A percentile compares a stretch with the other conserved stretches of the same genome.
Conservation (phyloP, 352 stramenopile species). For the Globisporangium mamillatum region DNA sequence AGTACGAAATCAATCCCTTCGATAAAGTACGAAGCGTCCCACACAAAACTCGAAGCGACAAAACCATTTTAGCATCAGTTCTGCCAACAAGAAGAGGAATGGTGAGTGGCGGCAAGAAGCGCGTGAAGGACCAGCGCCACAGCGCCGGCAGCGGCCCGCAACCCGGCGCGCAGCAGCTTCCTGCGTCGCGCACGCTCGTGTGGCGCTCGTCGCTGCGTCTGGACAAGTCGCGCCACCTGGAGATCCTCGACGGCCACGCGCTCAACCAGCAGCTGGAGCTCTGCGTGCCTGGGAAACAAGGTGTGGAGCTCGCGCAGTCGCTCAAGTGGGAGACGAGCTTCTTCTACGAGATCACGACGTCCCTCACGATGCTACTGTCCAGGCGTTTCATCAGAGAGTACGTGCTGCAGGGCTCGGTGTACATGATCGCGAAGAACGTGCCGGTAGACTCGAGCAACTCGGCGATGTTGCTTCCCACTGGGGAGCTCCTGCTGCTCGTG, state of each 20-base stretch:
- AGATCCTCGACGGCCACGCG: slow-evolving; percentile 42
- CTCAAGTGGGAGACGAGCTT: slow-evolving; percentile 81
- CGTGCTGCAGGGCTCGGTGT: slow-evolving; percentile 41
- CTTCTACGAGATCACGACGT: slow-evolving; percentile 69
- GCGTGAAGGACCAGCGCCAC: slow-evolving; percentile 28
- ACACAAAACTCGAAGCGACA: slow-evolving; percentile 6
- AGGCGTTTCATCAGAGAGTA: slow-evolving; percentile 63
- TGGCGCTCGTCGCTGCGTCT: slow-evolving; percentile 61
- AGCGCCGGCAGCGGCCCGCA: slow-evolving; percentile 12
- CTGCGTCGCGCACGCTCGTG: slow-evolving; percentile 39
- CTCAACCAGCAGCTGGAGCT: slow-evolving; percentile 78
- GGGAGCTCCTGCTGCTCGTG: slow-evolving; percentile 69
- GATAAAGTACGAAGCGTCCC: neutral
- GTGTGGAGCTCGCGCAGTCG: slow-evolving; percentile 34
- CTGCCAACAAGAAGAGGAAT: slow-evolving; percentile 22
- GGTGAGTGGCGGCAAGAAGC: slow-evolving; percentile 66
- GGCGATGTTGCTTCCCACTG: slow-evolving; percentile 58
- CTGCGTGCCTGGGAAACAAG: slow-evolving; percentile 37
- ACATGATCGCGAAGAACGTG: slow-evolving; percentile 79
- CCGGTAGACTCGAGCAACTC: slow-evolving; percentile 60
- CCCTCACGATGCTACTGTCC: slow-evolving; percentile 55
- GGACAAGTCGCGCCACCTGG: slow-evolving; percentile 41
- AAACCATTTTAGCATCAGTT: neutral
- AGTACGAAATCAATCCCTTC: neutral
- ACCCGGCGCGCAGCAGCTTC: slow-evolving; percentile 21